Conservation (phyloP, 768 basidiomycete species). For the Infundibulicybe gibba region DNA sequence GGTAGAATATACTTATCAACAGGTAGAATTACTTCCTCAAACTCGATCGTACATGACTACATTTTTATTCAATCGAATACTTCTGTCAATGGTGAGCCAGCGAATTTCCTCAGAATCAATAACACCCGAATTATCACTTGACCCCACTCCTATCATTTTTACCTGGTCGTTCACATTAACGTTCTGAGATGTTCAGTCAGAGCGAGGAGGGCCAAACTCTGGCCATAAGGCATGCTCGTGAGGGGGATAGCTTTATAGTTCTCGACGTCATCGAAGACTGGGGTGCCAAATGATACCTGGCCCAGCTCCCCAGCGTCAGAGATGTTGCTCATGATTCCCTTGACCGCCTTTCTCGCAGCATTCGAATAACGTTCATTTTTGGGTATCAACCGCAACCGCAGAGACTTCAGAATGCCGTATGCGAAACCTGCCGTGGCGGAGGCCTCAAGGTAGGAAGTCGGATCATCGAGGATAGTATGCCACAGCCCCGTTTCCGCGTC, state of each 20-base stretch:
- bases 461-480: conserved; percentile 53
- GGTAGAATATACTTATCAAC: no score
- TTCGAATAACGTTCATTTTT: conserved; percentile 34
- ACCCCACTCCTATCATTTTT: background rate
- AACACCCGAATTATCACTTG: no score
- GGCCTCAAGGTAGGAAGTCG: conserved; percentile 46
- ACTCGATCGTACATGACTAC: no score
- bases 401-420: conserved; percentile 40
- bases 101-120: no score
- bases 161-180: conserved; percentile 23
- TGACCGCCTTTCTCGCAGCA: conserved; percentile 34
- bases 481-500: conserved; percentile 43
- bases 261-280: conserved; percentile 43
- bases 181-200: conserved; percentile 44
- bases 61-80: no score
- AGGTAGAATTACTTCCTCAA: no score
- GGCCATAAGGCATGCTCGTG: conserved; percentile 58
- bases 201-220: conserved; percentile 46
- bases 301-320: conserved; percentile 41
- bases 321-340: conserved; percentile 40
- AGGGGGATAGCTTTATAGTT: conserved; percentile 47
- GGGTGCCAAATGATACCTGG: conserved; percentile 50
- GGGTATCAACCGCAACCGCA: conserved; percentile 38
- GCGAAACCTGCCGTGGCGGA: conserved; percentile 47
- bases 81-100: no score